Evolutionary conservation across 2,329 filamentous ascomycete genomes (phyloP), one percentile per base, ranked within the genome.

Genomic region (Tolypocladium album): DNA sequence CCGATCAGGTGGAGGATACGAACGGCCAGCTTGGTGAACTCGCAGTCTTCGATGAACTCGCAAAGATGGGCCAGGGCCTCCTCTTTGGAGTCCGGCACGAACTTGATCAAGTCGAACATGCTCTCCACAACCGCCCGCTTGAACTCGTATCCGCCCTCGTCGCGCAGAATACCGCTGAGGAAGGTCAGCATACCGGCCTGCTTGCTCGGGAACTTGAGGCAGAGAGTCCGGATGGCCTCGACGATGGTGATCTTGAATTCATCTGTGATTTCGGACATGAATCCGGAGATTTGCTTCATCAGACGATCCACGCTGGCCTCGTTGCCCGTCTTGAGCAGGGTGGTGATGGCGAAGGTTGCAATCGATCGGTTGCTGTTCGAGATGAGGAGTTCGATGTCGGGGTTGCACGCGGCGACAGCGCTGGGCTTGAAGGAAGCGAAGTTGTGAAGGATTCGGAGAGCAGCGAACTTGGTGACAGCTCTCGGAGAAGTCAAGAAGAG

Each of bases 241-340:
- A 99, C 93, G 69, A 99, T 96, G n/a, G 94, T 99, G 67, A 99
- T 96, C 82, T 97, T 99, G 82, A 99, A 99, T 75, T 99, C 94
- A 71, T 99, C 94, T 8, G 93, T 97, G 66, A 97, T 97, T 75
- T 97, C 94, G 5, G 92, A 90, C 94, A 99, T 97, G 79, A 99
- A 97, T 45, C 89, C 88, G 31, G 91, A 92, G 64, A 99, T 97
- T 74, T 97, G 92, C 82, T 97, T 97, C 92, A 99, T 97, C 66
- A 99, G 78, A 59, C 94, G 87, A 73, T 99, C 94, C 53, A 99
- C 94, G 66, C 92, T 97, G 45, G 90, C 90, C 77, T 99, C 94
- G 71, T 97, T 99, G 62, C 94, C 94, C 13, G 94, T 99, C 84
- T 97, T 97, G 64, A 99, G 87, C 36, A 99, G 84, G 1, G 94